phyloP scores from a whole-genome alignment of 2,329 filamentous ascomycete species.

The Nemania diffusa region DNA sequence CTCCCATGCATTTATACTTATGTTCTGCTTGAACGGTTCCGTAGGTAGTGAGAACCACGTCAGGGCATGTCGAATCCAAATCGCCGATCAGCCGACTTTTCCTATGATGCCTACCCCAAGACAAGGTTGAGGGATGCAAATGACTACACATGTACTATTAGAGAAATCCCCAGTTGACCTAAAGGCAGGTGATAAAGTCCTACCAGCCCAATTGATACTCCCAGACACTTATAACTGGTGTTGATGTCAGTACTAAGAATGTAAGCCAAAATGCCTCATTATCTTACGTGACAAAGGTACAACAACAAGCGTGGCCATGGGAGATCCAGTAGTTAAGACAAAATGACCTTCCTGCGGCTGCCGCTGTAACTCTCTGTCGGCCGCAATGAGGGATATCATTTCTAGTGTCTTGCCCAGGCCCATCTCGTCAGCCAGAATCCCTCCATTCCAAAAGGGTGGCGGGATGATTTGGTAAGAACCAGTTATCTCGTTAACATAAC shows the following conservation, averaged over 20 bases:
- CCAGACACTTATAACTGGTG: conserved; percentile 15
- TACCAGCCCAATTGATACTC: conserved; percentile 19
- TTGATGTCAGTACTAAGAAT: conserved; percentile 8
- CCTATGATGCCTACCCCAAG: conserved; percentile 8
- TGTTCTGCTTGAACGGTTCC: conserved; percentile 12
- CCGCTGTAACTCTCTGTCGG: conserved; percentile 14
- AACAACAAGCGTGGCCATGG: conserved; percentile 6
- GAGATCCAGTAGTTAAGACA: neutral
- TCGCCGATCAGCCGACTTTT: neutral
- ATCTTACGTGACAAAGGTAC: conserved; percentile 19
- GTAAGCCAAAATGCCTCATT: neutral
- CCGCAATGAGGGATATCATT: conserved; percentile 23
- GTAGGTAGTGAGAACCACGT: conserved; percentile 20
- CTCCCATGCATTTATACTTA: neutral
- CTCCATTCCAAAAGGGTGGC: conserved; percentile 17
- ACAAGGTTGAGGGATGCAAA: conserved; percentile 5
- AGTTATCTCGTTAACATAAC: conserved; percentile 17
- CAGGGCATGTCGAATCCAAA: neutral
- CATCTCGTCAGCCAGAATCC: conserved; percentile 25
- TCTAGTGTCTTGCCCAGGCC: conserved; percentile 23
- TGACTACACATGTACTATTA: conserved; percentile 7
- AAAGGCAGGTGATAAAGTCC: neutral
- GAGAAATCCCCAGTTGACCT: neutral
- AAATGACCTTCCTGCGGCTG: conserved; percentile 1
- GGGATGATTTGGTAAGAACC: conserved; percentile 3